Percentiles rank a stretch among this genome's conserved stretches.
Evolutionary conservation across 2,329 filamentous ascomycete genomes (phyloP).

Genomic region (Apiospora saccharicola): DNA sequence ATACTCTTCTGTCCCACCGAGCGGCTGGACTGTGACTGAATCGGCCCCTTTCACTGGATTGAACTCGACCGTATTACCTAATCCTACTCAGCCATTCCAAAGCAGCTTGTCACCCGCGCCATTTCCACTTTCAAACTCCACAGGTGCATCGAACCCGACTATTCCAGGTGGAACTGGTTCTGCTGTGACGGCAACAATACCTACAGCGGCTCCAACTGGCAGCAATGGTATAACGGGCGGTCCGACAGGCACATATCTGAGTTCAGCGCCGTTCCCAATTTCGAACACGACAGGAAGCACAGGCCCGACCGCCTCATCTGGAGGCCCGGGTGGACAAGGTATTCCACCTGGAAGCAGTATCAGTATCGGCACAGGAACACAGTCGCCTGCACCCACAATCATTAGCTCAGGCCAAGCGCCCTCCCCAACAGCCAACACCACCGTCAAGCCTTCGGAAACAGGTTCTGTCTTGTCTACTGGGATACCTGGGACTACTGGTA

Average conservation of each 20-base stretch:
- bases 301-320: constrained; percentile 25
- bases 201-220: neutral
- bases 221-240: constrained; percentile 10
- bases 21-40: neutral
- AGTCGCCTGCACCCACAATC: neutral
- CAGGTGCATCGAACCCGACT: neutral
- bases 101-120: neutral
- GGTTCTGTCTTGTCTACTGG: constrained; percentile 24
- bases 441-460: constrained; percentile 27
- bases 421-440: neutral
- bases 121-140: constrained; percentile 23
- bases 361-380: neutral
- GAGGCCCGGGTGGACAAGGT: constrained; percentile 25
- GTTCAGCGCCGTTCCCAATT: constrained; percentile 26
- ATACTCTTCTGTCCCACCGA: neutral
- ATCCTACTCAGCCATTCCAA: constrained; percentile 6
- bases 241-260: too few species aligned
- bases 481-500: neutral
- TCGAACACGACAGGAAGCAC: constrained; percentile 29
- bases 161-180: constrained; percentile 3
- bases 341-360: constrained; percentile 27
- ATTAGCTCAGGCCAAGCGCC: neutral
- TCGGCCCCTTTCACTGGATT: constrained; percentile 28
- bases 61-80: constrained; percentile 27
- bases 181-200: neutral